A percentile compares a stretch with the other conserved stretches of the same genome.
Evolutionary conservation across 2,329 filamentous ascomycete species (phyloP).

Genomic region (Aureobasidium zeae): DNA sequence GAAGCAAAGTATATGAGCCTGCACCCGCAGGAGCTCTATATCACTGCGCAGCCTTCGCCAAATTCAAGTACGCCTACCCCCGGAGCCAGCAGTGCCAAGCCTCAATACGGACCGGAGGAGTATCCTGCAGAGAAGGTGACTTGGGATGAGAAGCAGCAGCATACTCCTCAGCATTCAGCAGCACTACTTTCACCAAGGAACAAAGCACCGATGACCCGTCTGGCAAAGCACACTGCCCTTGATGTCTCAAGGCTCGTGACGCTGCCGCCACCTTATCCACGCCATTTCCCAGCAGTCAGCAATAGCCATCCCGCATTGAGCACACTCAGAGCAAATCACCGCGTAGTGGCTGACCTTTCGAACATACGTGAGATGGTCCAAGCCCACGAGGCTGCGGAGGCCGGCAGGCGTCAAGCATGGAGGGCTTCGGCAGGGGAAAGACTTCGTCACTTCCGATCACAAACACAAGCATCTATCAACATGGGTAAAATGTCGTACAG

Average conservation of each 20-base stretch:
- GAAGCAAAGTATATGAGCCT: conserved; percentile 98
- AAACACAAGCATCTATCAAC: conserved; percentile 66
- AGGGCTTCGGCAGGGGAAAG: conserved; percentile 28
- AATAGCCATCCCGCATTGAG: conserved; percentile 90
- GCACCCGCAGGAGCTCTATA: conserved; percentile 64
- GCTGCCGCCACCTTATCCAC: conserved; percentile 83
- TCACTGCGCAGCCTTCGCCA: conserved; percentile 35
- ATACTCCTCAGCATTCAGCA: background rate
- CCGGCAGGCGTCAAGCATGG: conserved; percentile 25
- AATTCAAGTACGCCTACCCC: conserved; percentile 21
- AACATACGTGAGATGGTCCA: conserved; percentile 33
- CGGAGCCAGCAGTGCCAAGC: conserved; percentile 31
- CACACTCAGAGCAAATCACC: conserved; percentile 63
- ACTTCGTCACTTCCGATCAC: conserved; percentile 57
- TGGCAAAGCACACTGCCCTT: conserved; percentile 34
- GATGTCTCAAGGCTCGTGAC: conserved; percentile 91
- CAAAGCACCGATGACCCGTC: background rate
- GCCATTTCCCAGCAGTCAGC: conserved; percentile 90
- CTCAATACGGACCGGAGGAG: conserved; percentile 44
- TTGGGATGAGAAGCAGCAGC: conserved; percentile 33
- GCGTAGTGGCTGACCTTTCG: conserved; percentile 56
- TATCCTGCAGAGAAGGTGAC: conserved; percentile 59
- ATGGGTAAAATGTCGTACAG: conserved; percentile 64
- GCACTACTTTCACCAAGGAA: conserved; percentile 4
- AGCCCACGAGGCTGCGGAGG: conserved; percentile 3